Base-by-base conservation (phyloP, 306 rosid genomes). In the Datisca glomerata region DNA sequence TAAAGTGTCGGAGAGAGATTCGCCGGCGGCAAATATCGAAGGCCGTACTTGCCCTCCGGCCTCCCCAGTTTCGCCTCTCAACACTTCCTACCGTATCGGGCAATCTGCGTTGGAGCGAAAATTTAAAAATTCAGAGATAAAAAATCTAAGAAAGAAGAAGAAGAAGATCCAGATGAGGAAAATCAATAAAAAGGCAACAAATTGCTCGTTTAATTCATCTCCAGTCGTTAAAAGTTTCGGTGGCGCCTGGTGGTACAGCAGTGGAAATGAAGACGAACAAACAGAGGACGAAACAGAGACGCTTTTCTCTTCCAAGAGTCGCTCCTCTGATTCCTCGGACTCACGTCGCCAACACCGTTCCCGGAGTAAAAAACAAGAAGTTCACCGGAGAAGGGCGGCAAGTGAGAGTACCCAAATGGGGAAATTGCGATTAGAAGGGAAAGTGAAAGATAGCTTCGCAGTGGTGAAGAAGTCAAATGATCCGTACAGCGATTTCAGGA, bases 391-490 rank as follows among this genome's bases (percentile, higher is more conserved):
- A 38, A 17, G 7, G 7, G 15, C 43, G 7, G 43, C 6, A 20
- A 52, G 37, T 19, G 31, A 24, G 45, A 56, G 73, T 34, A 51
- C 71, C 9, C 78, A 74, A 4, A 48, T 69, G 71, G 79, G 68
- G 35, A 51, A 61, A 23, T 24, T 71, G 3, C 86, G 85, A 10
- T 32, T 78, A 29, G 60, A 57, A 22, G 94, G 76, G 43, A 77
- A 69, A 52, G 86, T 74, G 29, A 80, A 63, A 60, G 91, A 68
- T 39, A 78, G 86, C 24, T 80, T 89, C 5, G 95, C 98, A 0
- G 91, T 89, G 60, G 95, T 84, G 69, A 80, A 84, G 74, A 75
- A 72, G 8, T 89, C 98, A 1, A 75, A 74, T 24, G 85, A 89
- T 60, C 98, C 95, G 6, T 76, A 89, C 86, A 77, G 45, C 29